Conservation (phyloP, 345 rosid genomes). For the Eucalyptus erythrocorys region DNA sequence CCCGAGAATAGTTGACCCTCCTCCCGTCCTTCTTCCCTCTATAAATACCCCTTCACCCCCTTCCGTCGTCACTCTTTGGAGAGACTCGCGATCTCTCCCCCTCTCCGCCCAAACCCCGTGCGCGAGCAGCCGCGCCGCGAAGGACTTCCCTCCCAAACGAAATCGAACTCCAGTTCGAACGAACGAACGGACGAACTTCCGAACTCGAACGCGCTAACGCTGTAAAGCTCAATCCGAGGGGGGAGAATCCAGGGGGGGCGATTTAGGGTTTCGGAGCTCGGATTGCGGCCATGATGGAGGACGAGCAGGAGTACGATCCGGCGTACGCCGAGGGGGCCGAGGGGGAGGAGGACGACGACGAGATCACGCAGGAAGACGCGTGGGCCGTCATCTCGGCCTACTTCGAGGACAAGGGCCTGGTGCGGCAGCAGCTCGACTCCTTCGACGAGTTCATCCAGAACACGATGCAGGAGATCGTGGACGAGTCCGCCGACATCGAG, state of each 20-base stretch:
- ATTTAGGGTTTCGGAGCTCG: neutral
- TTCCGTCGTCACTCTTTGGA: accelerated
- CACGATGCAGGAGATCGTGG: slow-evolving; percentile 96
- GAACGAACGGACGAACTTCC: neutral
- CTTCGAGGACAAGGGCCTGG: slow-evolving; percentile 93
- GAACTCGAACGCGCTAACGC: neutral
- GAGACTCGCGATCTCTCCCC: neutral
- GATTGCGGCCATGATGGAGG: slow-evolving; percentile 31
- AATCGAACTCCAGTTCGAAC: neutral
- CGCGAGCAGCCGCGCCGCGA: neutral
- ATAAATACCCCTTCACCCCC: neutral
- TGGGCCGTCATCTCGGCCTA: slow-evolving; percentile 96
- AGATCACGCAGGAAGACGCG: slow-evolving; percentile 88
- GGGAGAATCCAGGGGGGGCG: neutral
- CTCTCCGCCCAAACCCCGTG: neutral
- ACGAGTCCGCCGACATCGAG: slow-evolving; percentile 86
- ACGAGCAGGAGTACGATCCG: slow-evolving; percentile 54
- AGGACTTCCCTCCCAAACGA: neutral
- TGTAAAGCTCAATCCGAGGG: neutral
- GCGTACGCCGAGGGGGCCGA: slow-evolving; percentile 19
- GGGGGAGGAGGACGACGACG: slow-evolving; percentile 63
- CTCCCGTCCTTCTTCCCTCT: neutral
- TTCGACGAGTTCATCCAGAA: slow-evolving; percentile 97
- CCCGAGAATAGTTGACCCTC: neutral
- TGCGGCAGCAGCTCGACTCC: slow-evolving; percentile 88